Evolutionary conservation across 768 basidiomycete genomes (phyloP), one percentile per base, ranked within the genome.

Genomic region (Postia placenta): DNA sequence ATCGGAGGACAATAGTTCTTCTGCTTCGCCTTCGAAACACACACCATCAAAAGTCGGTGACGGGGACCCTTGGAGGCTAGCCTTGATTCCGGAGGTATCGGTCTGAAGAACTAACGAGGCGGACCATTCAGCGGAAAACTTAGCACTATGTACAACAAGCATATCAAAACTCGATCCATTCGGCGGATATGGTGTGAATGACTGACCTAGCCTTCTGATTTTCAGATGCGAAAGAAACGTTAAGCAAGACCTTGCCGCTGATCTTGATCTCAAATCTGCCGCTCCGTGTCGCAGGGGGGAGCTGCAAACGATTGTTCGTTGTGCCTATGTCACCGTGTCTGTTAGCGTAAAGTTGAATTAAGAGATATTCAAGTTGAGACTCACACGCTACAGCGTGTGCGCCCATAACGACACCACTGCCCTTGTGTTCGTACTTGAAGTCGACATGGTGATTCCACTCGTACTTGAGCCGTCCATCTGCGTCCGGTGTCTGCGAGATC

Each of bases 281-380:
- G 5, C 54, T 53, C 44, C 57, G 61, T 42, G 55, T 53, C 14
- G 54, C 48, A 0, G 59, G 60, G 5, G 65, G 65, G 23, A 66
- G 56, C 25, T 56, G 53, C 3, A 66, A 53, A 33, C 50, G 50
- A 50, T 66, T 66, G 41, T 53, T 48, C 17, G 65, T 66, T 19
- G 58, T 37, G 50, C 63, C 62, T 64, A 36, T 6, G 37, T 9
- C 38, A 9, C 7, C 6, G n/a, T n/a, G n/a, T n/a, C n/a, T n/a
- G n/a, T n/a, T n/a, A n/a, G n/a, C n/a, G n/a, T n/a, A n/a, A 39
- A 39, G 6, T 9, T 7, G 7, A 6, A 39, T 14, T 19, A 39
- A 39, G 9, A 4, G 24, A 26, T 25, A 11, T 9, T n/a, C 12
- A 20, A 28, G 28, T 11, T 17, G 20, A 36, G 17, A n/a, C 48